Conservation (phyloP, 1,284 basidiomycete genomes). For the Wolfiporia cocos region DNA sequence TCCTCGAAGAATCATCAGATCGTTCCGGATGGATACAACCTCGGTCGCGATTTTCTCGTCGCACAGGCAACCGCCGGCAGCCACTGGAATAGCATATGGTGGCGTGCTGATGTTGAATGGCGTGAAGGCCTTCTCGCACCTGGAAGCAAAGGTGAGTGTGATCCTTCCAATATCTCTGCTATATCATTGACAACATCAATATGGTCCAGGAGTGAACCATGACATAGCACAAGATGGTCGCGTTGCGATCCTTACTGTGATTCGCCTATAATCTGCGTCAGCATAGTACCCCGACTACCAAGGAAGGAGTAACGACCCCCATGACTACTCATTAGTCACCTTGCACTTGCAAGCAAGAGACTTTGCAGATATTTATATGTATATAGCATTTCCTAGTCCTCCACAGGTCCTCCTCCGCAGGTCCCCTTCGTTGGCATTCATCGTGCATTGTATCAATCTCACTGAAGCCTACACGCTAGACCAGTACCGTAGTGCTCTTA, state of each 20-base stretch:
- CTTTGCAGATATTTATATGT: too few species aligned
- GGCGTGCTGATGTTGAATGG: constrained; percentile 73
- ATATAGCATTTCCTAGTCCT: too few species aligned
- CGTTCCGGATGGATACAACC: constrained; percentile 68
- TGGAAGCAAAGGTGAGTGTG: constrained; percentile 51
- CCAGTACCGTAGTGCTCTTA: too few species aligned
- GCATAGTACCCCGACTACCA: neutral
- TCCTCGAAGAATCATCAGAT: constrained; percentile 67
- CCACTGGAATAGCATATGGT: constrained; percentile 55
- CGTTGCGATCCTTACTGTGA: constrained; percentile 69
- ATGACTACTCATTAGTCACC: neutral
- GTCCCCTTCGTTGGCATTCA: too few species aligned
- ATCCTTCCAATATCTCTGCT: neutral
- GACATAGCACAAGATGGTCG: constrained; percentile 72
- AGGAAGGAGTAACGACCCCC: neutral
- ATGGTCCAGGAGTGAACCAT: constrained; percentile 67
- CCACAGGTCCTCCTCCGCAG: too few species aligned
- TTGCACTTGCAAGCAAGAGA: neutral
- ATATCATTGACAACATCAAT: neutral
- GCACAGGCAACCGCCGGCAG: constrained; percentile 54
- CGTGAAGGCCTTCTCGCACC: constrained; percentile 55
- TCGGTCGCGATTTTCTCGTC: constrained; percentile 71
- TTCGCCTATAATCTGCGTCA: constrained; percentile 29
- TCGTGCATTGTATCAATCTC: too few species aligned
- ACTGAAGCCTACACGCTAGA: too few species aligned